Conservation (phyloP, 495 filamentous ascomycete genomes). For the Copromyces sp. region DNA sequence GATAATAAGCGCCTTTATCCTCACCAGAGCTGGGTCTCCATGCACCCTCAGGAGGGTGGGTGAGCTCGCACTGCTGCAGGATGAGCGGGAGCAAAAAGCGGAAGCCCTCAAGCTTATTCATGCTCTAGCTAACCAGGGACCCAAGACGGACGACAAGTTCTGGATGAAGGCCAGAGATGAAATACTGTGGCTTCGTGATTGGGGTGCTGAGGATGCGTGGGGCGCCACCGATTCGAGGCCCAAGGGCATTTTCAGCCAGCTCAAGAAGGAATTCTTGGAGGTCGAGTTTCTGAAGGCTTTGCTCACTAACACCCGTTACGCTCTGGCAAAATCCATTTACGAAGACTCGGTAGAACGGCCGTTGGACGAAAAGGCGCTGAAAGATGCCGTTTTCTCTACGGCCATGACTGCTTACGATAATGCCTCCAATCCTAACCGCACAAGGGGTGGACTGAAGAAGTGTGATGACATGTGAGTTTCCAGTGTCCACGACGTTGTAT, state of each 20-base stretch:
- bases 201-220: conserved; percentile 47
- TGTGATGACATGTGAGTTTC: conserved; percentile 67
- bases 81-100: conserved; percentile 53
- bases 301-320: conserved; percentile 56
- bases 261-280: conserved; percentile 57
- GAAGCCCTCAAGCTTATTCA: conserved; percentile 56
- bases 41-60: conserved; percentile 50
- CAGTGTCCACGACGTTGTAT: neutral
- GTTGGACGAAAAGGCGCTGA: conserved; percentile 42
- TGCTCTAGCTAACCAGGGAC: conserved; percentile 36
- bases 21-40: conserved; percentile 49
- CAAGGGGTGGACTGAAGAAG: conserved; percentile 71
- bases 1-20: conserved; percentile 55
- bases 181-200: conserved; percentile 73
- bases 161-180: conserved; percentile 59
- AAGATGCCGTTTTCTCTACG: conserved; percentile 54
- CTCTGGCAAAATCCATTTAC: conserved; percentile 61
- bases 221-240: conserved; percentile 17
- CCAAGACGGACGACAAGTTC: conserved; percentile 50
- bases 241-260: conserved; percentile 59
- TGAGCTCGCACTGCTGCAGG: conserved; percentile 46
- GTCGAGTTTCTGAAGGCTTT: conserved; percentile 65
- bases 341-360: conserved; percentile 42
- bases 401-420: conserved; percentile 76
- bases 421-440: conserved; percentile 80